These are phyloP conservation scores for Cryphonectria nitschkei DNA, from an alignment of 2,329 filamentous ascomycete species.

Conservation along the genomic window DNA sequence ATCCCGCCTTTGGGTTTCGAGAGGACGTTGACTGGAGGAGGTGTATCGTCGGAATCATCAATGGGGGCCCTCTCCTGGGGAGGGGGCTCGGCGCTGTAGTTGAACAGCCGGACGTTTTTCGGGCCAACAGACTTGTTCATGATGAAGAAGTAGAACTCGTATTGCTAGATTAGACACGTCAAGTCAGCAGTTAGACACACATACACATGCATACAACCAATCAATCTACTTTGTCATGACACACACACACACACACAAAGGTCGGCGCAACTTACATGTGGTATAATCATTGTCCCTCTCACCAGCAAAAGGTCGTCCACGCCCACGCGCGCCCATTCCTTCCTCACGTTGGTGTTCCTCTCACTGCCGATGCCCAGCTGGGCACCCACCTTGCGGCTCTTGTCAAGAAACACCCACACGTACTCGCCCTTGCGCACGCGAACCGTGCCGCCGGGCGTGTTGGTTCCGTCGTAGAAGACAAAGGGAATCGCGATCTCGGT, in stretches of 20 bases:
- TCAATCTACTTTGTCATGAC: constrained; percentile 15
- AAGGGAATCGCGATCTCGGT: constrained; percentile 92
- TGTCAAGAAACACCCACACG: constrained; percentile 91
- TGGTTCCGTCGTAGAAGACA: constrained; percentile 95
- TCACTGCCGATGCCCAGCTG: constrained; percentile 74
- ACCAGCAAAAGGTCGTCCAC: constrained; percentile 97
- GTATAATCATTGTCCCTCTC: constrained; percentile 86
- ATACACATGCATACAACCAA: constrained; percentile 2
- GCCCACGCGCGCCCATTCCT: constrained; percentile 89
- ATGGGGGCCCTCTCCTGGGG: constrained; percentile 24
- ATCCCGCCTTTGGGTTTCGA: constrained; percentile 43
- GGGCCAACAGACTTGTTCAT: constrained; percentile 82
- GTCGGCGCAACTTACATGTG: constrained; percentile 70
- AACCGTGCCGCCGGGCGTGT: constrained; percentile 81
- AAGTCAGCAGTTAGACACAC: constrained; percentile 31
- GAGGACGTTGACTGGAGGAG: constrained; percentile 39
- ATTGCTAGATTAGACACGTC: constrained; percentile 66
- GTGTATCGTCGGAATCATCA: constrained; percentile 7
- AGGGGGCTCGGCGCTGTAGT: constrained; percentile 64
- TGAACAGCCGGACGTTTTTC: constrained; percentile 74
- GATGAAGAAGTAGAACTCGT: constrained; percentile 96
- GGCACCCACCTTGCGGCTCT: constrained; percentile 87
- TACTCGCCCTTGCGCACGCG: constrained; percentile 91
- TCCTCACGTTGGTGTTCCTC: constrained; percentile 66
- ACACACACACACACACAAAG: neutral